Conservation (phyloP, 1,284 basidiomycete species). For the Peniophora sp. region DNA sequence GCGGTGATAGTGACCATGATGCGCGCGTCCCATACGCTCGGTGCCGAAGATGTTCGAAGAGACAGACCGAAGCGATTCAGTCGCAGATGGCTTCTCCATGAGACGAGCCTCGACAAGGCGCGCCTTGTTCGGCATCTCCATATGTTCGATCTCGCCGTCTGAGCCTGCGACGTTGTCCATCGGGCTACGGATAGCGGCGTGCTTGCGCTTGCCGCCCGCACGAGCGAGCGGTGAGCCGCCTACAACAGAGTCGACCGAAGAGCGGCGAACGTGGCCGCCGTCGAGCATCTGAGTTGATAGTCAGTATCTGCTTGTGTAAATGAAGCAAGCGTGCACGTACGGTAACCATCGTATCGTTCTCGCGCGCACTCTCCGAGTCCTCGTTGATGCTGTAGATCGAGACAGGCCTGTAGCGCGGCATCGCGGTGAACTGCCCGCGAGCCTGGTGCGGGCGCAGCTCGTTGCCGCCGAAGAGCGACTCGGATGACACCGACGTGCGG, state of each 20-base stretch:
- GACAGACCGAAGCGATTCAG: conserved; percentile 32
- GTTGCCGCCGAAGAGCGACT: conserved; percentile 61
- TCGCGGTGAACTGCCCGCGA: conserved; percentile 17
- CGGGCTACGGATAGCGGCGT: conserved; percentile 23
- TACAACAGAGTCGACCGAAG: conserved; percentile 57
- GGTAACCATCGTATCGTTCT: conserved; percentile 76
- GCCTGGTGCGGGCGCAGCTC: conserved; percentile 18
- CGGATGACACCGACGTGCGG: conserved; percentile 41
- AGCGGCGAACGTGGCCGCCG: conserved; percentile 61
- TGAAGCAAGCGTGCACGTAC: conserved; percentile 31
- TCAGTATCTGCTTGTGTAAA: conserved; percentile 2
- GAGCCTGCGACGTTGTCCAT: conserved; percentile 7
- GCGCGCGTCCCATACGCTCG: conserved; percentile 59
- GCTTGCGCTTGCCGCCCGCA: conserved; percentile 58
- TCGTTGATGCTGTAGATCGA: conserved; percentile 48
- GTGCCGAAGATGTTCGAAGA: conserved; percentile 54
- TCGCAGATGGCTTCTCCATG: conserved; percentile 52
- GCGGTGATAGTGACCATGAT: conserved; percentile 52
- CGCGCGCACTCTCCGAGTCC: conserved; percentile 42
- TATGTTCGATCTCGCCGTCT: conserved; percentile 1
- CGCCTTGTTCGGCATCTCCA: conserved; percentile 27
- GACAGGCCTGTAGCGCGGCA: conserved; percentile 47
- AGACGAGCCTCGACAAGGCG: conserved; percentile 21
- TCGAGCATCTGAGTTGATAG: conserved; percentile 56
- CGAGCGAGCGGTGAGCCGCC: conserved; percentile 64